Base-by-base conservation (phyloP, 306 rosid species). In the Malus orientalis region DNA sequence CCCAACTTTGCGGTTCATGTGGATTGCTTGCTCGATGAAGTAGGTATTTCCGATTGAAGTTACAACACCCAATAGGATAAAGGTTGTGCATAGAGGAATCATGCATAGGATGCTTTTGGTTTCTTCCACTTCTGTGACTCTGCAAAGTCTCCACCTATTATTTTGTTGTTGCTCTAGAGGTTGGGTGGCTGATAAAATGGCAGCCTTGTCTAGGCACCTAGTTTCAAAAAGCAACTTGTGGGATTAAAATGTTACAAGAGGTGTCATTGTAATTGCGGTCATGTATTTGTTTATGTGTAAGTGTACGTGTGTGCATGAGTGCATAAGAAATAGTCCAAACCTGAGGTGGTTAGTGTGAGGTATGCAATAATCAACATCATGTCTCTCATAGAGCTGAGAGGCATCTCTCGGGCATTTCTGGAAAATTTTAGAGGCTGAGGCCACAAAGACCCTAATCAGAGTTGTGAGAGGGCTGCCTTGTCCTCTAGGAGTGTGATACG, bases 161-260 rank as follows among this genome's bases (percentile, higher is more conserved):
- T 42, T 4, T 38, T 69, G 36, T n/a, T 74, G 83, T 53, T 57
- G 70, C 27, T 78, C 71, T 18, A 22, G 13, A 63, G 71, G 16
- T 71, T n/a, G 45, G 20, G 33, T 55, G 42, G 69, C 9, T 12
- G 22, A 14, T 60, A 62, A 14, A 64, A 78, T 73, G 16, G 87
- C 81, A 18, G 86, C 89, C 76, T 72, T 80, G 78, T 85, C 84
- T 6, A 85, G 69, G 27, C 75, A 85, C 60, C 83, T 77, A 79
- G 61, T 51, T 5, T 42, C 51, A 30, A 19, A 4, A 32, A 32
- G 36, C 6, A 32, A 32, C 36, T 32, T 32, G 36, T 32, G 36
- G 36, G 36, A 32, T 32, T 4, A 32, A 32, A 32, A 32, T 32
- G 36, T 32, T 32, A 32, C 36, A 32, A 0, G 36, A 32, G 6